These are phyloP conservation scores for Monosporozyma unispora DNA, from an alignment of 805 yeast species.

Conservation along the genomic window DNA sequence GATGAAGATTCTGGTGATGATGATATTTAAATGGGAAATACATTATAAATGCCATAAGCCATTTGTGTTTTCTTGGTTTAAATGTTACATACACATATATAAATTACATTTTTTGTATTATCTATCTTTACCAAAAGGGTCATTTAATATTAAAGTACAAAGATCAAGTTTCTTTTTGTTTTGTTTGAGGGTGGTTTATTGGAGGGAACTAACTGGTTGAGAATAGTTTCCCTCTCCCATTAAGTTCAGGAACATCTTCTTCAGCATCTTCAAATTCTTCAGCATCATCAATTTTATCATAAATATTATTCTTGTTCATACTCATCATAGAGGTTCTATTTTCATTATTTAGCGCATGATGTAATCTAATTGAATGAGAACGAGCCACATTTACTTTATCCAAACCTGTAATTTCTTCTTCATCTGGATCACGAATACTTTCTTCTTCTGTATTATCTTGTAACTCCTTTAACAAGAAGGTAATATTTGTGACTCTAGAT, in stretches of 20 bases:
- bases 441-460: constrained; percentile 12
- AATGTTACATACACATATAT: neutral
- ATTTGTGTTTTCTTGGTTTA: too few species aligned
- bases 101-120: neutral
- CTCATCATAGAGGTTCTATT: constrained; percentile 12
- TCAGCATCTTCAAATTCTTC: constrained; percentile 27
- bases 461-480: constrained; percentile 28
- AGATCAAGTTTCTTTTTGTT: neutral
- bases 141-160: neutral
- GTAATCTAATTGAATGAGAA: constrained; percentile 19
- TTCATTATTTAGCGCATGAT: constrained; percentile 6
- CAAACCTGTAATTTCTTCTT: constrained; percentile 27
- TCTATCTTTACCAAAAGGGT: neutral
- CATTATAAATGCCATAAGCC: too few species aligned
- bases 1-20: constrained; percentile 38
- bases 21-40: neutral
- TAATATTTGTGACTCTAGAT: constrained; percentile 30
- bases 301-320: neutral
- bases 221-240: constrained; percentile 26
- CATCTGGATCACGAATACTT: constrained; percentile 28
- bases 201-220: constrained; percentile 5
- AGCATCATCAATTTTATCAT: constrained; percentile 1
- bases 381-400: constrained; percentile 26
- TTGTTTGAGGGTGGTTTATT: neutral
- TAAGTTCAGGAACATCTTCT: constrained; percentile 17